These are phyloP conservation scores for Fusarium albosuccineum DNA, from an alignment of 2,329 filamentous ascomycete genomes.

Conservation along the genomic window DNA sequence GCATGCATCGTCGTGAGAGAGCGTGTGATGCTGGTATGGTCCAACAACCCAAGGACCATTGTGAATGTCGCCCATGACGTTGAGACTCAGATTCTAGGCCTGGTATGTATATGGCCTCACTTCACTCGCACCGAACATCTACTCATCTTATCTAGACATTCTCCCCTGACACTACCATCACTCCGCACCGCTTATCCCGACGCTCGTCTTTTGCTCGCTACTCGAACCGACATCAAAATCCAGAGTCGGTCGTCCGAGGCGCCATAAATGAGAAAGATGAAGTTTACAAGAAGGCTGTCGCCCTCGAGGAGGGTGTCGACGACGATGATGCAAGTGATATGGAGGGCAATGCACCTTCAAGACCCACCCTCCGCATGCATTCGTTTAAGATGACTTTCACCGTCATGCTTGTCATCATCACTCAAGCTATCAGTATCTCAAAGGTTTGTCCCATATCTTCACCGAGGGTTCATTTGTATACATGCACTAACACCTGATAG, in stretches of 20 bases:
- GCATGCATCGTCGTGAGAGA: constrained; percentile 42
- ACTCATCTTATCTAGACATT: constrained; percentile 7
- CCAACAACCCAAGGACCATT: constrained; percentile 38
- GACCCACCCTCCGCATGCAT: constrained; percentile 40
- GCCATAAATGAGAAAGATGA: constrained; percentile 44
- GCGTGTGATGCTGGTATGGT: constrained; percentile 41
- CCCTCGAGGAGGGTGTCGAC: constrained; percentile 43
- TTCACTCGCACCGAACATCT: rapidly evolving
- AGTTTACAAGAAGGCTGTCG: constrained; percentile 40
- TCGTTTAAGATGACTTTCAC: constrained; percentile 43
- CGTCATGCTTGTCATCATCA: constrained; percentile 43
- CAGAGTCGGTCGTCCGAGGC: constrained; percentile 34
- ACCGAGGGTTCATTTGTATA: no score
- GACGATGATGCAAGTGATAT: constrained; percentile 34
- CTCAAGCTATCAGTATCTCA: constrained; percentile 41
- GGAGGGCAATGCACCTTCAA: constrained; percentile 32
- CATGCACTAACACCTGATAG: background rate
- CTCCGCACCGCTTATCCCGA: constrained; percentile 24
- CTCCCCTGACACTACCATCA: no score
- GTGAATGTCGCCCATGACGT: constrained; percentile 42
- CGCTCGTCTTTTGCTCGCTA: constrained; percentile 19
- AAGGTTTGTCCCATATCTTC: constrained; percentile 37
- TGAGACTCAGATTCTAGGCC: constrained; percentile 41
- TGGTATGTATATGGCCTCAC: constrained; percentile 31
- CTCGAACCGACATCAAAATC: constrained; percentile 3